Evolutionary conservation across 129 eudicot species (phyloP), one percentile per base, ranked within the genome.

Genomic region (Arctium lappa): DNA sequence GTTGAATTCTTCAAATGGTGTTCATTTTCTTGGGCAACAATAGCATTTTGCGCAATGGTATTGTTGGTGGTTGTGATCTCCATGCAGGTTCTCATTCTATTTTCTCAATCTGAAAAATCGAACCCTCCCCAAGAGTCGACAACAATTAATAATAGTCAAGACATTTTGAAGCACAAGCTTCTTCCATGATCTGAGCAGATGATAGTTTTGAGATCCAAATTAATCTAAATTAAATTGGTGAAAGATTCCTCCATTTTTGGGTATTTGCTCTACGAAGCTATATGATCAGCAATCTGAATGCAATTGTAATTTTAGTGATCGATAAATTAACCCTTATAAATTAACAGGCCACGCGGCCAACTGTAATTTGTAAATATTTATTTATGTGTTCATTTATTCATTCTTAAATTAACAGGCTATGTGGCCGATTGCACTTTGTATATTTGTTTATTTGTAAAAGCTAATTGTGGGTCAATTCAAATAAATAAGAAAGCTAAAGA

Each of bases 81-180:
- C 3, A 92, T 92, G 94, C 98, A 91, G 69, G 85, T 90, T 77
- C 93, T 94, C 75, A 85, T 91, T 38, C 63, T 87, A 66, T 88
- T 84, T 85, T 87, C 94, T 18, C 92, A 90, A 69, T 86, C 97
- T 0, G 97, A 94, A 74, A 72, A 86, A 76, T 85, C 97, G 36
- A 69, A 82, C 60, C 90, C 92, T 80, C 85, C 85, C n/a, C 69
- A 69, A 78, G 79, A 53, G 37, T 65, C 82, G 29, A 81, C 89
- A 27, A 68, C 86, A 18, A 2, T 73, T 39, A 15, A 8, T 76
- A 77, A 50, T 36, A 60, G 29, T 29, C 63, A 77, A 69, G 89
- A 91, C 50, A 30, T 78, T 6, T 78, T 91, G 83, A 88, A 83
- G 46, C 88, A 88, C 62, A 79, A 78, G 39, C 98, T 93, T 69